Percentiles rank a stretch among this genome's conserved stretches.
Evolutionary conservation across 202 grass and related monocot genomes (phyloP).

Genomic region (Sporobolus alterniflorus): DNA sequence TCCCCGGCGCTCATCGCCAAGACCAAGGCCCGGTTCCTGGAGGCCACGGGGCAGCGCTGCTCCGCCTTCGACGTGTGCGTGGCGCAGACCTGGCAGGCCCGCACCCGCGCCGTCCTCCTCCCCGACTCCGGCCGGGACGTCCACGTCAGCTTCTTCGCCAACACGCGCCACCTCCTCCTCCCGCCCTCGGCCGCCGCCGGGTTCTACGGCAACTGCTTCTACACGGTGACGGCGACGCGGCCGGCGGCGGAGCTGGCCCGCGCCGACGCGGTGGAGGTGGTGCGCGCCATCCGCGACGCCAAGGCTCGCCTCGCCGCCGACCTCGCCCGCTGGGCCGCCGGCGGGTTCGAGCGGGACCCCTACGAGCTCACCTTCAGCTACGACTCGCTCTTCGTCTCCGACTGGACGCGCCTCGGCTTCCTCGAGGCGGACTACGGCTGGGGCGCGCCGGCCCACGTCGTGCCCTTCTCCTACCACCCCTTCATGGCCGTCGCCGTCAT

Average conservation of each 20-base stretch:
- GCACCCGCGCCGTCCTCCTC: slow-evolving; percentile 57
- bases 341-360: slow-evolving; percentile 59
- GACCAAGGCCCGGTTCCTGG: slow-evolving; percentile 56
- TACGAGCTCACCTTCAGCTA: slow-evolving; percentile 78
- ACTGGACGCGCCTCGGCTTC: slow-evolving; percentile 83
- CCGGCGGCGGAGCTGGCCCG: slow-evolving; percentile 23
- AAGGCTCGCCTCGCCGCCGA: slow-evolving; percentile 56
- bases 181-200: slow-evolving; percentile 11
- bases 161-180: slow-evolving; percentile 70
- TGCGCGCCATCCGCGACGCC: slow-evolving; percentile 66
- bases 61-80: slow-evolving; percentile 84
- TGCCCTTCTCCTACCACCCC: slow-evolving; percentile 69
- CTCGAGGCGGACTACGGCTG: slow-evolving; percentile 87
- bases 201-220: slow-evolving; percentile 98
- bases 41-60: slow-evolving; percentile 61
- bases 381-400: slow-evolving; percentile 80
- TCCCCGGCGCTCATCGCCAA: slow-evolving; percentile 40
- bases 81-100: slow-evolving; percentile 76
- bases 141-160: slow-evolving; percentile 89
- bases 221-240: slow-evolving; percentile 61
- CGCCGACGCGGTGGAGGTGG: slow-evolving; percentile 53
- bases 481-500: slow-evolving; percentile 93
- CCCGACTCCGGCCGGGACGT: slow-evolving; percentile 34
- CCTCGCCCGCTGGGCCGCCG: slow-evolving; percentile 70
- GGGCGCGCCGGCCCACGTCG: slow-evolving; percentile 63